Evolutionary conservation across 257 asterid species (phyloP).

Genomic region (Leonotis leonurus): DNA sequence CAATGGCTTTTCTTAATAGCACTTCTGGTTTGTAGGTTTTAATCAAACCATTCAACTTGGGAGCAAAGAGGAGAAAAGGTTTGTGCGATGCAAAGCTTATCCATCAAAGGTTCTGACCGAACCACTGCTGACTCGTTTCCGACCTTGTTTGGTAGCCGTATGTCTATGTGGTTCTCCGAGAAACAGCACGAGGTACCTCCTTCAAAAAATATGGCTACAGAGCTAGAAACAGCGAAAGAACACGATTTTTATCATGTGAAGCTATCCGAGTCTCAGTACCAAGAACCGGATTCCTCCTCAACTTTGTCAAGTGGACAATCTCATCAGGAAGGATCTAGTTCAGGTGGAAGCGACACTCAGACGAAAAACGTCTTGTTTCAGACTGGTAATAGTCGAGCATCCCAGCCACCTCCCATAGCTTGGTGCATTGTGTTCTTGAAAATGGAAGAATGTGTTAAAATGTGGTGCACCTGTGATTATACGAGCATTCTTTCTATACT

Average conservation of each 20-base stretch:
- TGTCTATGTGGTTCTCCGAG: constrained; percentile 37
- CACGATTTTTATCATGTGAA: constrained; percentile 16
- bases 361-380: constrained; percentile 30
- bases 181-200: constrained; percentile 27
- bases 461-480: background rate
- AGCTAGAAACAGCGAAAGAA: constrained; percentile 16
- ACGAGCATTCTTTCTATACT: background rate
- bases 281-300: constrained; percentile 43
- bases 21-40: background rate
- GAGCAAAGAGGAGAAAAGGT: constrained; percentile 1
- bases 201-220: constrained; percentile 20
- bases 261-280: constrained; percentile 32
- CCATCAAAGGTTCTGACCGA: constrained; percentile 22
- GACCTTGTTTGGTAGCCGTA: constrained; percentile 26
- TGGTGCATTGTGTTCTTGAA: background rate
- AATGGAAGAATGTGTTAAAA: background rate
- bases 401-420: constrained; percentile 7
- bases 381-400: constrained; percentile 40
- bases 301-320: constrained; percentile 42
- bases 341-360: constrained; percentile 24
- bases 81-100: constrained; percentile 43
- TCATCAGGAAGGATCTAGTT: constrained; percentile 27
- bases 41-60: constrained; percentile 8
- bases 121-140: constrained; percentile 24
- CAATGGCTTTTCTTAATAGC: background rate